Conservation (phyloP, 108 stramenopile genomes). For the Licmophora abbreviata region DNA sequence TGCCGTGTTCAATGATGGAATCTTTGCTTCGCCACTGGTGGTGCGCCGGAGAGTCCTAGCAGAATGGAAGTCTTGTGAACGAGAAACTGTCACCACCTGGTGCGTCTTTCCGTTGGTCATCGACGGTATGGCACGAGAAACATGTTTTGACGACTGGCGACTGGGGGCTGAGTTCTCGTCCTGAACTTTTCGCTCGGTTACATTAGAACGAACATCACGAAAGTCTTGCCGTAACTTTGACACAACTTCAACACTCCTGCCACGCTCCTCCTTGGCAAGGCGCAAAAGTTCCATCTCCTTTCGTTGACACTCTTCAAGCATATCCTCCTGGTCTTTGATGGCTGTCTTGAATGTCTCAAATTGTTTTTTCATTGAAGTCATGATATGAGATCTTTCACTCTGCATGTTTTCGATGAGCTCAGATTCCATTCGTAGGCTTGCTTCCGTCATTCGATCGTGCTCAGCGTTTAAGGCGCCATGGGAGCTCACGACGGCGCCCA, state of each 20-base stretch:
- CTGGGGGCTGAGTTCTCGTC: slow-evolving; percentile 6
- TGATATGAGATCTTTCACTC: slow-evolving; percentile 24
- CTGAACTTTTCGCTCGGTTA: slow-evolving; percentile 3
- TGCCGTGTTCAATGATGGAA: neutral
- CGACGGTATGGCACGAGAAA: no score
- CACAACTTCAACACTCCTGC: neutral
- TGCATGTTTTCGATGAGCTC: slow-evolving; percentile 27
- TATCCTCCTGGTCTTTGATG: slow-evolving; percentile 27
- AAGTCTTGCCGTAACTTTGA: slow-evolving; percentile 5
- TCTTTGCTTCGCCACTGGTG: neutral
- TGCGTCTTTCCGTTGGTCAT: no score
- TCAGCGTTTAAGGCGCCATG: slow-evolving; percentile 34
- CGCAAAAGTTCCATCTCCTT: slow-evolving; percentile 8
- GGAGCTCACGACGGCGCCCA: slow-evolving; percentile 34
- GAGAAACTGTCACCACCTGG: neutral
- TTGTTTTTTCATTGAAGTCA: slow-evolving; percentile 25
- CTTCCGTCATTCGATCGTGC: slow-evolving; percentile 40
- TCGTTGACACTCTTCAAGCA: slow-evolving; percentile 19
- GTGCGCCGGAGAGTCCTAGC: neutral
- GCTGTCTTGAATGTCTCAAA: slow-evolving; percentile 25
- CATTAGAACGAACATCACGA: neutral
- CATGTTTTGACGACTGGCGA: no score
- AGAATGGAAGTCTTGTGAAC: neutral
- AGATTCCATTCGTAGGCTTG: slow-evolving; percentile 20
- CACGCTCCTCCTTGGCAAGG: slow-evolving; percentile 2